Evolutionary conservation across 495 filamentous ascomycete species (phyloP).

Genomic region (Trichocladium uniseriatum): DNA sequence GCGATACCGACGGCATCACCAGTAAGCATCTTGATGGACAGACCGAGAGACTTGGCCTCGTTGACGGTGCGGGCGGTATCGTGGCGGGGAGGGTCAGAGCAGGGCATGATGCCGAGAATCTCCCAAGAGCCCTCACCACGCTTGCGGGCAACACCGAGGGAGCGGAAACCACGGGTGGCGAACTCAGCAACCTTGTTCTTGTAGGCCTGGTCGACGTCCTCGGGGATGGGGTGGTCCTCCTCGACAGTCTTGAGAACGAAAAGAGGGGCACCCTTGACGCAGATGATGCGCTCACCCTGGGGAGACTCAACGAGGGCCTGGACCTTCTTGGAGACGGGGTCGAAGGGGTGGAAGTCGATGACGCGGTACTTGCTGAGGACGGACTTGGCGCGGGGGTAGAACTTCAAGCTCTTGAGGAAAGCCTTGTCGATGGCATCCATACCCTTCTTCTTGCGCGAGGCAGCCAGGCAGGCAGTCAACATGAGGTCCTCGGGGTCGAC

Average conservation of each 20-base stretch:
- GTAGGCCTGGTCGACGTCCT: constrained; percentile 66
- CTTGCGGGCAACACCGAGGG: constrained; percentile 85
- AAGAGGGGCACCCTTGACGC: constrained; percentile 85
- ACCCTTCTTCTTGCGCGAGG: constrained; percentile 88
- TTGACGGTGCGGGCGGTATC: constrained; percentile 84
- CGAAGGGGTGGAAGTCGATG: constrained; percentile 77
- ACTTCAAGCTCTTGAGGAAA: constrained; percentile 73
- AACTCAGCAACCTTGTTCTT: constrained; percentile 87
- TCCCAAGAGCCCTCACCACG: constrained; percentile 69
- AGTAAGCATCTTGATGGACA: constrained; percentile 94
- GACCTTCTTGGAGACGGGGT: constrained; percentile 92
- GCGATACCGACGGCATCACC: constrained; percentile 92
- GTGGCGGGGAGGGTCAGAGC: constrained; percentile 82
- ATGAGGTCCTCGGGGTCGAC: constrained; percentile 78
- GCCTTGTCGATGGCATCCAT: constrained; percentile 93
- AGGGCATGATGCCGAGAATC: constrained; percentile 90
- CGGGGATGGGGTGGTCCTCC: constrained; percentile 66
- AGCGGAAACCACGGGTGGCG: constrained; percentile 83
- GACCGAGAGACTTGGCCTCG: constrained; percentile 78
- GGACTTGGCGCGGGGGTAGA: constrained; percentile 68
- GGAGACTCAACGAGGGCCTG: constrained; percentile 72
- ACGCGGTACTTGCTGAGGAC: constrained; percentile 68
- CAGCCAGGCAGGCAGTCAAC: constrained; percentile 83
- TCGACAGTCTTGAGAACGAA: constrained; percentile 76
- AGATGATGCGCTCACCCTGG: constrained; percentile 70